Evolutionary conservation across 192 early-diverging fungal genomes (phyloP), one percentile per base, ranked within the genome.

Genomic region (Podila epicladia): DNA sequence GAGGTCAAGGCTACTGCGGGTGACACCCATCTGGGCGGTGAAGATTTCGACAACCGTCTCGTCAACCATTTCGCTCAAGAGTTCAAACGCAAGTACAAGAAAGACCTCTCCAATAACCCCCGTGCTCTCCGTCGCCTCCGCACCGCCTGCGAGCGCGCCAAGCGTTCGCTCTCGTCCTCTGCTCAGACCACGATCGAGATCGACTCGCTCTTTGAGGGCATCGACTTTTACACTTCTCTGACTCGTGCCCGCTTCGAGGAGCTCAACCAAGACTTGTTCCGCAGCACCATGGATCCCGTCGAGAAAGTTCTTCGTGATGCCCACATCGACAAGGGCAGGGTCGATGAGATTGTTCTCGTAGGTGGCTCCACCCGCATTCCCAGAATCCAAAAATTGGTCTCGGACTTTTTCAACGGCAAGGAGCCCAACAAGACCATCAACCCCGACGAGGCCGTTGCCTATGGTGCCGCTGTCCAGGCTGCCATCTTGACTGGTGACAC

Each of bases 371-470:
- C 97, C 71, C 97, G 97, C 92, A 98, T 98, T 87, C 96, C 97
- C 90, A 97, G 96, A 92, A 94, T 99, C 66, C 96, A 97, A 89
- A 95, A 96, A 89, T 91, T 97, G 82, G 91, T 97, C 77, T 92
- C 93, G 7, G 96, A 98, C 88, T 97, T 92, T 85, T 99, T 99
- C 87, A 94, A 95, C 91, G 97, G 97, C 83, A 99, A 99, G 92
- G 96, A 99, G 87, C 95, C 94, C 78, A 97, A 97, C 95, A 97
- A 96, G 94, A 95, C 95, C 69, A 97, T 98, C 88, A 99, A 99
- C 92, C 98, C 98, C 71, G 97, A 99, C 85, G 98, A 99, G 86
- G 97, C 97, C 67, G 97, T 98, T 72, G 97, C 97, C 74, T 99
- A 97, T 84, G 97, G 97, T 86, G 97, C 97, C 67, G 96, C 97